A percentile compares a stretch with the other conserved stretches of the same genome.
Conservation (phyloP, 2,329 filamentous ascomycete genomes). For the Cephalotrichum gorgonifer region DNA sequence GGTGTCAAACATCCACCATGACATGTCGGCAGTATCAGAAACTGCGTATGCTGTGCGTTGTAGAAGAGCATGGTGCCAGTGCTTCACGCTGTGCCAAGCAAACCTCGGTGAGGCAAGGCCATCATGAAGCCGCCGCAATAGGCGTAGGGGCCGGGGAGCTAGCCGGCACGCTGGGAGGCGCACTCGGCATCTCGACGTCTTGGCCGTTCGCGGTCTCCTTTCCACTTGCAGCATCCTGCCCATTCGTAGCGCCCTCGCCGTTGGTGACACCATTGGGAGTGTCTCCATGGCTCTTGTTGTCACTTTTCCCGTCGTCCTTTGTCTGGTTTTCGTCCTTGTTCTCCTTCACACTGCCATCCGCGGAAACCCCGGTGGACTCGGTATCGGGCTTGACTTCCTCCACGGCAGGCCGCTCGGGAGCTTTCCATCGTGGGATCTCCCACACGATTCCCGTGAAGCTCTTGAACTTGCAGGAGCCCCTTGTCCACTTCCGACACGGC, state of each 20-base stretch:
- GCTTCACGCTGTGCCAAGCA: too few relatives aligned
- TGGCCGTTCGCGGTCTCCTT: constrained; percentile 10
- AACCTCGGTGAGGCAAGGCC: too few relatives aligned
- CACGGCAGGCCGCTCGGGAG: constrained; percentile 47
- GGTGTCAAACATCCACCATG: background rate
- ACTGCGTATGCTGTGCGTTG: background rate
- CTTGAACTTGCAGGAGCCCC: constrained; percentile 73
- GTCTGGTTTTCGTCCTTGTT: constrained; percentile 43
- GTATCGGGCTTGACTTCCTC: constrained; percentile 30
- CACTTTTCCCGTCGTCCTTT: constrained; percentile 36
- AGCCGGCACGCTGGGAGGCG: constrained; percentile 37
- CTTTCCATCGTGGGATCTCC: constrained; percentile 75
- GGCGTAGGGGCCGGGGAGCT: constrained; percentile 40
- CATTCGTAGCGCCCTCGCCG: background rate
- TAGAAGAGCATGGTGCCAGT: too few relatives aligned
- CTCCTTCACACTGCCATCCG: constrained; percentile 49
- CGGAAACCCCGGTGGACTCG: constrained; percentile 10
- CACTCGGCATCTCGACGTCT: constrained; percentile 44
- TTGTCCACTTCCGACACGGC: constrained; percentile 85
- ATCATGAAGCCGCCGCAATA: constrained; percentile 31
- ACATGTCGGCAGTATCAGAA: background rate
- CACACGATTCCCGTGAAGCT: constrained; percentile 84
- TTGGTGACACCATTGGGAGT: constrained; percentile 1
- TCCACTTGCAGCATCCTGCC: constrained; percentile 4
- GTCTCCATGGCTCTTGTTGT: constrained; percentile 27